Percentiles rank a stretch among this genome's conserved stretches.
These are phyloP conservation scores for Aphanomyces invadans DNA, from an alignment of 352 stramenopile genomes.

Conservation along the genomic window DNA sequence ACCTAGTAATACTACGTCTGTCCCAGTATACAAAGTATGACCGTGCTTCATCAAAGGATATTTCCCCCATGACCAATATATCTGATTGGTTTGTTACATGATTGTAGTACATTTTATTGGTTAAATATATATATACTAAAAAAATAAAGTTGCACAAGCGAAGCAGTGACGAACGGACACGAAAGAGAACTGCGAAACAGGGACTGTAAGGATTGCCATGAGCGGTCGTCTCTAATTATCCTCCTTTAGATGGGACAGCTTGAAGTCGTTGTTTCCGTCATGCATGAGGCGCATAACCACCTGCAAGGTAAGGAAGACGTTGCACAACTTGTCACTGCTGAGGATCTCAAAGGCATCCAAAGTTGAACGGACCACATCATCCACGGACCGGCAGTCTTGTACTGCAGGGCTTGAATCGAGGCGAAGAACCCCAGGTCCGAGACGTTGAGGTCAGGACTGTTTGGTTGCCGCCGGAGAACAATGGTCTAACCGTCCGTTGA, in stretches of 20 bases:
- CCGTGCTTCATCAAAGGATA: too few species aligned
- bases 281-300: conserved; percentile 10
- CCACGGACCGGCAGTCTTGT: not conserved
- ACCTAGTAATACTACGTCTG: not conserved
- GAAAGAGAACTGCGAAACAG: not conserved
- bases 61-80: too few species aligned
- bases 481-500: too few species aligned
- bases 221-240: not conserved
- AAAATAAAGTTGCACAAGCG: too few species aligned
- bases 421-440: conserved; percentile 24
- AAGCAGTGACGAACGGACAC: too few species aligned
- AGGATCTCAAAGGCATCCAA: not conserved
- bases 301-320: conserved; percentile 23
- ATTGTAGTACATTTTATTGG: too few species aligned
- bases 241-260: not conserved
- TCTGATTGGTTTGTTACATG: too few species aligned
- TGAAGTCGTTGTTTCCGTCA: not conserved
- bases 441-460: conserved; percentile 22
- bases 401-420: conserved; percentile 20
- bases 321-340: not conserved
- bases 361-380: conserved; percentile 11
- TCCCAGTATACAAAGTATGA: not conserved
- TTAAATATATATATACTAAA: not conserved
- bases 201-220: not conserved
- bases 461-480: not conserved